Evolutionary conservation across 176 grass and related monocot genomes (phyloP), one percentile per base, ranked within the genome.

Genomic region (Oryza glumipatula): DNA sequence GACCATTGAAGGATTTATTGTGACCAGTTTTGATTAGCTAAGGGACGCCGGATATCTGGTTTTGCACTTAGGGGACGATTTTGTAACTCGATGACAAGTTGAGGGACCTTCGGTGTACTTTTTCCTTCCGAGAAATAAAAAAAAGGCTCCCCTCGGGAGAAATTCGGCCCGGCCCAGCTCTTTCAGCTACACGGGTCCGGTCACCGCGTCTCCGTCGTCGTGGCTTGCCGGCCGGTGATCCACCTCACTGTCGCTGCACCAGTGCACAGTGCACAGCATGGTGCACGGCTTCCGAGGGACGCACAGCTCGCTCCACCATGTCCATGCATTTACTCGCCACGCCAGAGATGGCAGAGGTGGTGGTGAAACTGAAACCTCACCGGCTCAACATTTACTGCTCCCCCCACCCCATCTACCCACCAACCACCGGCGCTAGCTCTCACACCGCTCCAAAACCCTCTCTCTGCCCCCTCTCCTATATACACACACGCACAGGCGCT

Each of bases 261-360:
- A 54, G 51, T 54, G 4, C 5, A 19, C 51, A 54, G 16, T 54
- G 16, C 16, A 19, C 46, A 54, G 16, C 49, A 52, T 58, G 54
- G 19, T 71, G 72, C 88, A 77, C 83, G 52, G 30, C 24, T 9
- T 43, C 30, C 65, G 6, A 68, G 22, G 63, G 52, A 58, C 24
- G 82, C 36, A 21, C 16, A 56, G 28, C 28, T 30, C 28, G 83
- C 72, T 73, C 78, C 45, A 63, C 58, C 58, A 63, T 23, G 21
- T 33, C 58, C 58, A 63, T 23, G 58, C 54, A 72, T 86, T 90
- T 86, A 90, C 79, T 82, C 56, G 51, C 58, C 60, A 38, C 65
- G 73, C 67, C 78, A 86, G 78, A 44, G 45, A 86, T 67, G 83
- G 65, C 83, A 81, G 77, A 30, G 28, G 28, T 30, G 28, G 88